A percentile compares a stretch with the other conserved stretches of the same genome.
These are phyloP conservation scores for Cadophora sp. DNA, from an alignment of 2,329 filamentous ascomycete genomes.

Conservation along the genomic window DNA sequence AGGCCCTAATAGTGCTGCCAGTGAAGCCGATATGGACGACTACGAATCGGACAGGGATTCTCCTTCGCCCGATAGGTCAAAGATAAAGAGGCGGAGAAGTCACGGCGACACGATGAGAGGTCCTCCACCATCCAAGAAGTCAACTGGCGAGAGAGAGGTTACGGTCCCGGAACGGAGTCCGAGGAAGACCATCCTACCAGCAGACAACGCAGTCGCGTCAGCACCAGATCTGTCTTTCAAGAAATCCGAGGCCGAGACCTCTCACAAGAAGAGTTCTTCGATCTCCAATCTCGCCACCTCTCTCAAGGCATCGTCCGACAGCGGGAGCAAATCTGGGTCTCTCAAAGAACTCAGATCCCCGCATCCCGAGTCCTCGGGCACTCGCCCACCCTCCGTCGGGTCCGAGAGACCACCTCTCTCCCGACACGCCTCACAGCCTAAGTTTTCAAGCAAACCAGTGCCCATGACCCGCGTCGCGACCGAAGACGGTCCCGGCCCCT, in stretches of 20 bases:
- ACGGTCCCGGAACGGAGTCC: constrained; percentile 35
- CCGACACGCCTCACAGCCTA: constrained; percentile 61
- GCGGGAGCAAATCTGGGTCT: constrained; percentile 28
- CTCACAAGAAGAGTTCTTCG: constrained; percentile 28
- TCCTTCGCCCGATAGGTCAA: constrained; percentile 23
- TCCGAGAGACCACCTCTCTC: constrained; percentile 55
- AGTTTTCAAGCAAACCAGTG: constrained; percentile 76
- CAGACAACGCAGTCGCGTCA: constrained; percentile 1
- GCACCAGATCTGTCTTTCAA: constrained; percentile 20
- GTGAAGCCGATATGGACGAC: constrained; percentile 51
- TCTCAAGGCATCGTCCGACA: constrained; percentile 24
- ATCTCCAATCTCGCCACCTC: constrained; percentile 32
- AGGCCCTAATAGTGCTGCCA: constrained; percentile 48
- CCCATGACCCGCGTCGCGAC: constrained; percentile 72
- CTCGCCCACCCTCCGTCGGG: constrained; percentile 43
- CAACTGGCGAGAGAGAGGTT: constrained; percentile 41
- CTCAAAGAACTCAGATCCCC: constrained; percentile 24
- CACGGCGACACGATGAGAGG: constrained; percentile 50
- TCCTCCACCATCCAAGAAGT: constrained; percentile 44
- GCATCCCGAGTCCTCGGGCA: constrained; percentile 6
- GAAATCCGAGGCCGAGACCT: constrained; percentile 20
- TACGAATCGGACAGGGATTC: constrained; percentile 44
- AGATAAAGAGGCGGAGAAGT: constrained; percentile 48
- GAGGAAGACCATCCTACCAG: constrained; percentile 19
- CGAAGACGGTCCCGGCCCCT: constrained; percentile 70